Evolutionary conservation across 257 asterid genomes (phyloP), one percentile per base, ranked within the genome.

Genomic region (Linaria vulgaris): DNA sequence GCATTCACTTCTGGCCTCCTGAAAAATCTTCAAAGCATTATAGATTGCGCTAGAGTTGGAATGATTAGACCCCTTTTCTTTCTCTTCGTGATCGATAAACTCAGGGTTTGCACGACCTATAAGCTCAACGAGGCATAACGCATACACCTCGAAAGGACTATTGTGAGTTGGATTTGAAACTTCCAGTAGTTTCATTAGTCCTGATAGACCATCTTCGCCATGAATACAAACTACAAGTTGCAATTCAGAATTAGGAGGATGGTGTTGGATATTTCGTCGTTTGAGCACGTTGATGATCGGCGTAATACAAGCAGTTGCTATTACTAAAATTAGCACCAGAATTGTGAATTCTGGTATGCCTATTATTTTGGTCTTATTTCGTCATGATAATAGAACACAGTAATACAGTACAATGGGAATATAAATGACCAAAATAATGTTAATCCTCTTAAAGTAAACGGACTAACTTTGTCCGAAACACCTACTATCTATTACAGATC

Each of bases 261-360:
- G 73, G 58, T 88, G 96, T 37, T 88, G 97, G 56, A 91, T 83
- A 30, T 71, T 83, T 64, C 89, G 76, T 70, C 96, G 66, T 55
- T 69, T 80, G 84, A 88, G 24, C 20, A 85, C 45, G 70, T 85
- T 76, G 69, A 88, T 77, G 64, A 91, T 6, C 0, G 96, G 95
- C 5, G 94, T 73, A 4, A 64, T 56, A 51, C 83, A 11, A 25
- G 82, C 85, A 56, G 95, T 84, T 63, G 76, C 59, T 9, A 44
- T 22, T 16, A 74, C 3, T 14, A 86, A 66, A 66, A 75, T 17
- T 21, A 86, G 46, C 70, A 84, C 87, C 76, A 91, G 63, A 73
- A 84, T 38, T 37, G 94, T 60, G 75, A 79, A 75, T 24, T 80
- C 70, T 24, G 94, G 80, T 25, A 23, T 20, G 1, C 67, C 79